These are phyloP conservation scores for Sphaerosporella brunnea DNA, from an alignment of 495 filamentous ascomycete genomes.

Conservation along the genomic window DNA sequence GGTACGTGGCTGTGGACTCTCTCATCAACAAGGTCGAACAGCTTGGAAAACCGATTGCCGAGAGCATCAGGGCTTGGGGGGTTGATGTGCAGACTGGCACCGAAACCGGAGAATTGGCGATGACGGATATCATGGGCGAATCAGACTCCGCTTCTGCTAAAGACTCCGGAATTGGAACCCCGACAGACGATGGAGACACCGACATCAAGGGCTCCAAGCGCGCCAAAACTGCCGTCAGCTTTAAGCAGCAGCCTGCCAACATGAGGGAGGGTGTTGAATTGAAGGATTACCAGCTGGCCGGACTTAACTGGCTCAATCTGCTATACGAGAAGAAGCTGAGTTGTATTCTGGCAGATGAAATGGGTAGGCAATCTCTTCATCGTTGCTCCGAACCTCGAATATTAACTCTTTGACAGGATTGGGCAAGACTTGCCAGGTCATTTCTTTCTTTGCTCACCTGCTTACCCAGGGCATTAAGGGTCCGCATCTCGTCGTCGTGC, in stretches of 20 bases:
- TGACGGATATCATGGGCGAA: slow-evolving; percentile 40
- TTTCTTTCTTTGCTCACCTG: slow-evolving; percentile 74
- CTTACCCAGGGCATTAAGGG: slow-evolving; percentile 48
- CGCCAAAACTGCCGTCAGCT: slow-evolving; percentile 20
- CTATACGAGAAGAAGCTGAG: slow-evolving; percentile 60
- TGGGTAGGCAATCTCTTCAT: slow-evolving; percentile 38
- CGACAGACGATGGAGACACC: slow-evolving; percentile 37
- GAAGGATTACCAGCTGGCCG: slow-evolving; percentile 87
- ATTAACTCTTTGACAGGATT: slow-evolving; percentile 33
- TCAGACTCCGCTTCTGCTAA: slow-evolving; percentile 22
- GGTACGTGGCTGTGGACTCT: slow-evolving; percentile 57
- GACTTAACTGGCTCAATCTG: slow-evolving; percentile 80
- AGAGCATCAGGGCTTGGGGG: slow-evolving; percentile 59
- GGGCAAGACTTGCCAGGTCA: slow-evolving; percentile 93
- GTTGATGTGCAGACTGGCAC: slow-evolving; percentile 45
- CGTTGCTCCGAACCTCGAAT: background rate
- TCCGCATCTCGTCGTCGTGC: slow-evolving; percentile 77
- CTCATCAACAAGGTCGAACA: slow-evolving; percentile 54
- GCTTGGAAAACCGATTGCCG: slow-evolving; percentile 47
- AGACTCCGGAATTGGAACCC: slow-evolving; percentile 63
- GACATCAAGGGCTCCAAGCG: slow-evolving; percentile 29
- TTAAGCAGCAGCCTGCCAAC: slow-evolving; percentile 49
- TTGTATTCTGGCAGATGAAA: slow-evolving; percentile 89
- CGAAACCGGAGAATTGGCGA: slow-evolving; percentile 46
- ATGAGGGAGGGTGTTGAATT: slow-evolving; percentile 54